phyloP scores from a whole-genome alignment of 345 rosid species.

The Murraya koenigii region DNA sequence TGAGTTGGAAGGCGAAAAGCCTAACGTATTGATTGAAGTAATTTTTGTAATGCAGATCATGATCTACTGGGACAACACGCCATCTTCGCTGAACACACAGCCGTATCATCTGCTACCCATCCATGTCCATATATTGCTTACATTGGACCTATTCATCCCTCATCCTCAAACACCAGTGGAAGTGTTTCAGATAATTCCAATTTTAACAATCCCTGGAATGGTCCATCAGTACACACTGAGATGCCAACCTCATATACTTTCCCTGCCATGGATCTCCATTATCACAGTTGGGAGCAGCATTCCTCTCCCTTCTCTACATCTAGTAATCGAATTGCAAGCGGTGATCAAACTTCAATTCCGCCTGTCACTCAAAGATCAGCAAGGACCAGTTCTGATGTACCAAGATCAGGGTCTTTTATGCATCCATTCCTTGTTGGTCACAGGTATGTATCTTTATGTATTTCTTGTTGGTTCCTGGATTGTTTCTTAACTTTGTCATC shows the following conservation, averaged over 20 bases:
- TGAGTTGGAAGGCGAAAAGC: neutral
- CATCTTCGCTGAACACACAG: slow-evolving; percentile 65
- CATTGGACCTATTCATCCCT: slow-evolving; percentile 79
- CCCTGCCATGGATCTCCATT: slow-evolving; percentile 74
- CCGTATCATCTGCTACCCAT: slow-evolving; percentile 67
- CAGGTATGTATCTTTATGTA: slow-evolving; percentile 45
- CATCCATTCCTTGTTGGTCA: slow-evolving; percentile 78
- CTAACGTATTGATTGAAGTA: slow-evolving; percentile 20
- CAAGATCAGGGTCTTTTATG: slow-evolving; percentile 72
- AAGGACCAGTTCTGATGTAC: slow-evolving; percentile 55
- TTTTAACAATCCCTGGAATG: slow-evolving; percentile 69
- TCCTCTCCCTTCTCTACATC: slow-evolving; percentile 64
- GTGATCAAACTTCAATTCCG: slow-evolving; percentile 62
- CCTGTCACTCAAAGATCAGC: slow-evolving; percentile 56
- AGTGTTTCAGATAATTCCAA: slow-evolving; percentile 69
- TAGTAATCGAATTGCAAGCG: slow-evolving; percentile 45
- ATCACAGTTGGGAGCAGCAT: slow-evolving; percentile 71
- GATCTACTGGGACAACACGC: slow-evolving; percentile 70
- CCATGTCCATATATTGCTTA: slow-evolving; percentile 93
- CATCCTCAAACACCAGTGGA: slow-evolving; percentile 67
- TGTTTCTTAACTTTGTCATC: neutral
- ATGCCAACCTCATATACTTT: slow-evolving; percentile 68
- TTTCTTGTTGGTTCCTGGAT: slow-evolving; percentile 1
- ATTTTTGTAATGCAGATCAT: slow-evolving; percentile 60
- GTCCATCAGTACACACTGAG: slow-evolving; percentile 70